Base-by-base conservation (phyloP, 2,329 filamentous ascomycete genomes). In the Delphinella strobiligena region DNA sequence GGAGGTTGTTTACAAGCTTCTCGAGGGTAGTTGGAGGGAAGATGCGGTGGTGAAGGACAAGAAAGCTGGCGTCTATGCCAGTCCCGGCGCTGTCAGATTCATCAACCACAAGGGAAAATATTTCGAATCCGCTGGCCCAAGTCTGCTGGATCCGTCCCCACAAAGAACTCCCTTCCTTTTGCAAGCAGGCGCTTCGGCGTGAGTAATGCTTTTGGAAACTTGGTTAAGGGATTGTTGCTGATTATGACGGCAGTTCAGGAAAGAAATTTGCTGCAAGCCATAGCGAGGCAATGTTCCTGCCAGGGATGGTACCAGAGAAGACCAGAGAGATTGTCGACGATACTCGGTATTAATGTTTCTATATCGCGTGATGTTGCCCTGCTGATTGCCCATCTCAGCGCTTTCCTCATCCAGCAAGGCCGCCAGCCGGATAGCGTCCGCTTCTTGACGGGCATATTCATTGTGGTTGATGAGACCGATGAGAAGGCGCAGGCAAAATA, bases 141-240 rank as follows among this genome's bases (percentile, higher is more conserved):
- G 82, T 47, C 68, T 82, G 47, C 75, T 73, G 41, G 70, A 81
- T 38, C 78, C 79, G 0, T 71, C 70, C 35, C 78, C 78, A 0
- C 80, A 84, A 49, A 63, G 80, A 3, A 82, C 78, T 1, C 80
- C 80, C 0, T 63, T 84, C 2, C 67, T 84, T 3, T 65, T 84
- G 3, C 80, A 85, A 54, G 80, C 80, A 0, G 80, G 80, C 0
- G 79, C 79, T 0, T 80, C 75, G 12, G 7, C 22, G 22, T 27
- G 12, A 7, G 22, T 27, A 7, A 7, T 27, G 22, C 22, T 12
- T 27, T 12, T 27, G 12, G 22, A 7, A 27, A 27, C 22, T 12
- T 27, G n/a, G n/a, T n/a, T n/a, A n/a, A n/a, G n/a, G n/a, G n/a
- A n/a, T n/a, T n/a, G n/a, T n/a, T n/a, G n/a, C n/a, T n/a, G n/a